These are phyloP conservation scores for Geosmithia putterillii DNA, from an alignment of 2,329 filamentous ascomycete species.

Conservation along the genomic window DNA sequence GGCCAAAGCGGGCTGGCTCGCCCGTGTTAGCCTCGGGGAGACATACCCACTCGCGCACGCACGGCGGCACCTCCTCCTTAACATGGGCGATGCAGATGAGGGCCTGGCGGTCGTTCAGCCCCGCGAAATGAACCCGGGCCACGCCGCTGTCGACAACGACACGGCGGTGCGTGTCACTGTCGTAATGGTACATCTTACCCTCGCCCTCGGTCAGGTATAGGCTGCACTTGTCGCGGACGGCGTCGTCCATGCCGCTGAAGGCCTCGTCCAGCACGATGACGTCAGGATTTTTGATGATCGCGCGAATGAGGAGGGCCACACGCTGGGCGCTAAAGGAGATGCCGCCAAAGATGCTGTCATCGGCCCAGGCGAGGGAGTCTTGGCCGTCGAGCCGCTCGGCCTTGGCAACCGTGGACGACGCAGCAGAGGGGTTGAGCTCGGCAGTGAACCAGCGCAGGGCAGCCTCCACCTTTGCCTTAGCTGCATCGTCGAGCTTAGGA, in stretches of 20 bases:
- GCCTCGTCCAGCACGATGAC: conserved; percentile 80
- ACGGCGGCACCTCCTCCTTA: conserved; percentile 77
- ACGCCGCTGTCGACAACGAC: conserved; percentile 32
- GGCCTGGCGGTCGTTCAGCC: conserved; percentile 60
- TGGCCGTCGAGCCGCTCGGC: too few relatives aligned
- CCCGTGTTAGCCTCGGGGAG: conserved; percentile 64
- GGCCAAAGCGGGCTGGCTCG: conserved; percentile 48
- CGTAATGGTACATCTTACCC: conserved; percentile 24
- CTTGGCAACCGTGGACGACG: conserved; percentile 9
- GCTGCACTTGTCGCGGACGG: conserved; percentile 75
- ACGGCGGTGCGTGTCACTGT: conserved; percentile 12
- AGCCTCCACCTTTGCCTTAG: conserved; percentile 50
- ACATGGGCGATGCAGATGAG: conserved; percentile 88
- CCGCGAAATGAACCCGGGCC: conserved; percentile 34
- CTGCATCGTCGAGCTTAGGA: conserved; percentile 48
- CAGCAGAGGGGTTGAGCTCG: conserved; percentile 56
- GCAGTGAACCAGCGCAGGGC: conserved; percentile 64
- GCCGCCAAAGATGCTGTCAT: conserved; percentile 55
- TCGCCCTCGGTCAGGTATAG: conserved; percentile 63
- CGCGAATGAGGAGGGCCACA: conserved; percentile 71
- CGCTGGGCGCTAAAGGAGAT: conserved; percentile 74
- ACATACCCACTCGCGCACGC: conserved; percentile 74
- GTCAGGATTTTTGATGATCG: conserved; percentile 68
- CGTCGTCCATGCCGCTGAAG: conserved; percentile 74
- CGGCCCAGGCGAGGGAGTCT: conserved; percentile 48